Evolutionary conservation across 169 alveolate species (phyloP).

Genomic region (Fabrea salina): DNA sequence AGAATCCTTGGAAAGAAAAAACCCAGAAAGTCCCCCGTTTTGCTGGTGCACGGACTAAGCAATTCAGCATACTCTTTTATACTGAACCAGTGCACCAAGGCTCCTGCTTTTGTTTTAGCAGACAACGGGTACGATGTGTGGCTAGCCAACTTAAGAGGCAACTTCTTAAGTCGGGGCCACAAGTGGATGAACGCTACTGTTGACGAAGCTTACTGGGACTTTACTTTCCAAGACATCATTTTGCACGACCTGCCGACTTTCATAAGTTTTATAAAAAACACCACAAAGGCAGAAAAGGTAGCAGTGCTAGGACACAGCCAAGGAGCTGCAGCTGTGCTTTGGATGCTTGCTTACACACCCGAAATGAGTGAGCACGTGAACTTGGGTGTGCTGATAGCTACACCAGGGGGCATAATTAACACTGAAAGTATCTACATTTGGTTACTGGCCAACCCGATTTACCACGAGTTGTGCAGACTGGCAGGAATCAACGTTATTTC

Average conservation of each 20-base stretch:
- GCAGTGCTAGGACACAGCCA: conserved; percentile 75
- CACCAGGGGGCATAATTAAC: background rate
- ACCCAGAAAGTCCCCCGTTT: conserved; percentile 61
- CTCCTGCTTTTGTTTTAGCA: conserved; percentile 76
- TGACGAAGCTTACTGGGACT: conserved; percentile 68
- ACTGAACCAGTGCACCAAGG: conserved; percentile 57
- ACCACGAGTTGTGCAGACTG: background rate
- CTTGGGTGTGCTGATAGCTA: background rate
- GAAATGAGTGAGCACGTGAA: background rate
- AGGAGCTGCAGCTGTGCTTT: conserved; percentile 68
- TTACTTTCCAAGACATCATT: conserved; percentile 68
- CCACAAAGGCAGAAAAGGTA: conserved; percentile 47
- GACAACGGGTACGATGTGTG: conserved; percentile 85
- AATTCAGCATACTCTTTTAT: conserved; percentile 85
- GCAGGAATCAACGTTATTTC: background rate
- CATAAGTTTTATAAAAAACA: conserved; percentile 44
- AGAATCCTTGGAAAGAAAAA: conserved; percentile 46
- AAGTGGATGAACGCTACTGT: conserved; percentile 39
- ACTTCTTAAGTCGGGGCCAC: conserved; percentile 67
- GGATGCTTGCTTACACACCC: conserved; percentile 4
- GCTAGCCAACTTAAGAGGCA: conserved; percentile 87
- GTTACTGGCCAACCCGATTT: background rate
- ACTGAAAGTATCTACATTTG: background rate
- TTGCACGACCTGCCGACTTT: conserved; percentile 68
- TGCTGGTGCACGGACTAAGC: conserved; percentile 82